Base-by-base conservation (phyloP, 441 rosid genomes). In the Syzygium malaccense region DNA sequence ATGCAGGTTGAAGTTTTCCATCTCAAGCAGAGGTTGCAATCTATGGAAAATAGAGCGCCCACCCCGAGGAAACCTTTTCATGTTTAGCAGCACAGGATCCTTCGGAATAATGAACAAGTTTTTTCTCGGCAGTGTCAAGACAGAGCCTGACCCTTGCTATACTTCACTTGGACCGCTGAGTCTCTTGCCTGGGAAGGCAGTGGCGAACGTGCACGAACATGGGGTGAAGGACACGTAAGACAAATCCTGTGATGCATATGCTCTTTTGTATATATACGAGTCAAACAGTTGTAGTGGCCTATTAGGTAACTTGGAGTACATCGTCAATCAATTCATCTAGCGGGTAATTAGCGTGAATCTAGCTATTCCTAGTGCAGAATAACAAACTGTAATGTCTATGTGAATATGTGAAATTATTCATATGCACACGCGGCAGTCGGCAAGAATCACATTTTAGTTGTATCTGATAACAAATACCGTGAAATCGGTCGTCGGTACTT, bases 1-100 rank as follows among this genome's bases (percentile, higher is more conserved):
- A 55, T 89, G 90, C 92, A 98, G 98, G 98, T 98, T 64, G 99
- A 96, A 94, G 99, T 96, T 92, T 98, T 98, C 91, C 99, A 97
- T 92, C 98, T 97, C 85, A 97, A 98, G 91, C 99, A 98, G 87
- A 94, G 99, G 87, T 90, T 98, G 92, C 99, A 97, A 80, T 95
- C 99, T 11, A 85, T 95, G 94, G 99, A 97, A 92, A 95, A 93
- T 91, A 94, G 98, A 88, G 96, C 94, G 41, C 94, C 94, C 30
- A 96, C 98, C 5, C 96, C 97, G 1, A 93, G 99, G 92, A 97
- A 98, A 89, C 98, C 97, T 41, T 96, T 93, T 92, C 97, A 95
- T 25, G 96, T 95, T 56, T 94, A 94, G 88, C 20, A 17, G 55
- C 66, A 60, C 32, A 28, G 66, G 8, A 28, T 28, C 66, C 66